Base-by-base conservation (phyloP, 345 rosid genomes). In the Gossypium sturtianum region DNA sequence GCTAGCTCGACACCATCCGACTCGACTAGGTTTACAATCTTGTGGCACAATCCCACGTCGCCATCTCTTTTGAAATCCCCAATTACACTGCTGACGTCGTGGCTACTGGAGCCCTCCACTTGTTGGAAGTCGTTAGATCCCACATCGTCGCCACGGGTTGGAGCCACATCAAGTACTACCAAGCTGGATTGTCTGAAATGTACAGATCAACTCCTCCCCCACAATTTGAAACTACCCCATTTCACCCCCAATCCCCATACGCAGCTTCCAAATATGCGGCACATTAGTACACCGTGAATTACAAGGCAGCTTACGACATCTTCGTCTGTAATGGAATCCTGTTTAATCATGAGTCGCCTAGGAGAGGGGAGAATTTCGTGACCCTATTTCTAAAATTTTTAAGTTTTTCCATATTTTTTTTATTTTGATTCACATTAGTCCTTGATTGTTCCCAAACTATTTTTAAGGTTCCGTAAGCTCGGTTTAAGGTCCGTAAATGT, bases 181-280 rank as follows among this genome's bases (percentile, higher is more conserved):
- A 94, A 77, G 98, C 97, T 3, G 95, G 98, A 60, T 91, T 97
- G 0, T 92, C 97, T 0, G 95, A 94, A 73, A 94, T 94, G 98
- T 94, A 92, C 66, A 97, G 98, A 61, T 83, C 98, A 45, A 94
- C 97, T 0, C 92, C 93, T 1, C 97, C 98, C 9, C 97, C 97
- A 0, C 97, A 94, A 45, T 82, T 87, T 0, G 97, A 94, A 66
- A 45, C 84, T 22, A 49, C 97, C 2, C 92, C 97, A 2, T 92
- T 94, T 77, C 98, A 94, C 58, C 98, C 97, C 7, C 84, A 97
- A 81, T 94, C 97, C 64, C 98, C 97, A 5, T 94, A 94, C 80
- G 97, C 97, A 0, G 98, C 89, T 1, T 89, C 95, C 17, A 94
- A 94, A 77, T 84, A 86, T 76, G 97, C 97, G 0, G 98, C 97